Percentiles rank a stretch among this genome's conserved stretches.
Conservation (phyloP, 345 rosid species). For the Gossypium raimondii region DNA sequence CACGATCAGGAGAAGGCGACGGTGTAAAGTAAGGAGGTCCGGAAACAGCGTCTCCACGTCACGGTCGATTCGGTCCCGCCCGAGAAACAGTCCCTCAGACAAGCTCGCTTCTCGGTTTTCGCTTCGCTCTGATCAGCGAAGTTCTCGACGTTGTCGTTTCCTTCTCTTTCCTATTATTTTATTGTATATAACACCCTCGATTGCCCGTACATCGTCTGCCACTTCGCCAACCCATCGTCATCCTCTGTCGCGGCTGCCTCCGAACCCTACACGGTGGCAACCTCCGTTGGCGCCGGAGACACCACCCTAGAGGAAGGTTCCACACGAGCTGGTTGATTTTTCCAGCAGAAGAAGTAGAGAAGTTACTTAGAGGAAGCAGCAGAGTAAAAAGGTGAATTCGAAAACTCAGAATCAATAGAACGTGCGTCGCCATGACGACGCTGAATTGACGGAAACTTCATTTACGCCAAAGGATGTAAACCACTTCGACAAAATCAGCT, state of each 20-base stretch:
- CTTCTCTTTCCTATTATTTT: conserved; percentile 60
- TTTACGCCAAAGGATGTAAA: conserved; percentile 51
- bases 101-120: background rate
- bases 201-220: conserved; percentile 43
- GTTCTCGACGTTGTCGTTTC: conserved; percentile 6
- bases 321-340: conserved; percentile 41
- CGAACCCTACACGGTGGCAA: background rate
- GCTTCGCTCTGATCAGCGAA: background rate
- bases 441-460: conserved; percentile 34
- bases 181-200: conserved; percentile 62
- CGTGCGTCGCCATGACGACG: conserved; percentile 10
- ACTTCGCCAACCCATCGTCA: conserved; percentile 35
- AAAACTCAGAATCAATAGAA: conserved; percentile 16
- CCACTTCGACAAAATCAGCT: conserved; percentile 33
- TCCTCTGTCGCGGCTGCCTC: conserved; percentile 2
- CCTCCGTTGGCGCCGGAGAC: conserved; percentile 14
- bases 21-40: background rate
- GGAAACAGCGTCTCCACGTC: background rate
- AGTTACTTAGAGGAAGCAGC: conserved; percentile 59
- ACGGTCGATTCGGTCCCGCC: background rate
- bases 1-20: background rate
- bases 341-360: conserved; percentile 69
- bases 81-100: background rate
- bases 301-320: conserved; percentile 33
- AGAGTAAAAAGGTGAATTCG: conserved; percentile 16